phyloP scores from a whole-genome alignment of 495 filamentous ascomycete species.

The Penicillium daleae region DNA sequence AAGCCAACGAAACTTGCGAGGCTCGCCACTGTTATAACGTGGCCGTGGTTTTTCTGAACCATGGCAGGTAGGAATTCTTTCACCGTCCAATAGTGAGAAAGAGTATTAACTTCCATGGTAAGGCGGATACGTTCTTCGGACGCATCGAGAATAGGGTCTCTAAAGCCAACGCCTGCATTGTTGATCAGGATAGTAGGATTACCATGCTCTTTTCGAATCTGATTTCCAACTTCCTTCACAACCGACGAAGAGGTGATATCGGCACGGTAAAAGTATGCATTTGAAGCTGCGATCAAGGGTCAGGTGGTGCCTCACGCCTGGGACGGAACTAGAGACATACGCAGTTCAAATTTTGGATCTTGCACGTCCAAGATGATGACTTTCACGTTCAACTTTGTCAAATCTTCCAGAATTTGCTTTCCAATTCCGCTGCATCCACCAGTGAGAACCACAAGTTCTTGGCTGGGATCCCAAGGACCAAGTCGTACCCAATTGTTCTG shows the following conservation, averaged over 20 bases:
- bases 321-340: not conserved
- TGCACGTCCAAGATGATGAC: constrained; percentile 68
- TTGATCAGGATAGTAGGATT: constrained; percentile 67
- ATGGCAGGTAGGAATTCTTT: constrained; percentile 2
- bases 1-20: constrained; percentile 56
- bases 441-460: constrained; percentile 66
- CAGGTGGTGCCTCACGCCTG: not conserved
- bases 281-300: not conserved
- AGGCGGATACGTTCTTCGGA: constrained; percentile 54
- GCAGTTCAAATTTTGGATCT: constrained; percentile 31
- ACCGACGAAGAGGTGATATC: constrained; percentile 57
- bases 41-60: constrained; percentile 3
- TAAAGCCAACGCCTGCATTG: constrained; percentile 67
- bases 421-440: constrained; percentile 69
- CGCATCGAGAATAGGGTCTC: constrained; percentile 56
- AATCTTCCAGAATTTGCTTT: constrained; percentile 57
- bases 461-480: constrained; percentile 7
- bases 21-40: constrained; percentile 26
- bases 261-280: constrained; percentile 52
- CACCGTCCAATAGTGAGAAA: constrained; percentile 4
- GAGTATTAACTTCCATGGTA: constrained; percentile 1
- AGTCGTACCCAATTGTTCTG: constrained; percentile 7
- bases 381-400: constrained; percentile 55
- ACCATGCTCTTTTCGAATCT: constrained; percentile 55
- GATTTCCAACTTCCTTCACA: constrained; percentile 44